These are phyloP conservation scores for Fusarium torreyae DNA, from an alignment of 2,329 filamentous ascomycete genomes.

Conservation along the genomic window DNA sequence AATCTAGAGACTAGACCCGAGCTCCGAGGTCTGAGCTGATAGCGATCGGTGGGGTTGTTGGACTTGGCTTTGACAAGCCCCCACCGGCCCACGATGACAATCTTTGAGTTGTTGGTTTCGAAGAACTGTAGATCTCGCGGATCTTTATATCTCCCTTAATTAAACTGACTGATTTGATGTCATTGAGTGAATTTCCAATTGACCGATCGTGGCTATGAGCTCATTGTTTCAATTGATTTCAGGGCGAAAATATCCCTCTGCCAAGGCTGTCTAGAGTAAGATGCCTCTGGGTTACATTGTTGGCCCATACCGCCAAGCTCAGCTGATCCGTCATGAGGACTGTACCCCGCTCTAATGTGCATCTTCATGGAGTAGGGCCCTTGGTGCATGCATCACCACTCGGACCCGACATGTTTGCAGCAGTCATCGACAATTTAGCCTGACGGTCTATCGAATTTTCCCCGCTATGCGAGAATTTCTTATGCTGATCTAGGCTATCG, in stretches of 20 bases:
- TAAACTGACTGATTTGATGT: constrained; percentile 9
- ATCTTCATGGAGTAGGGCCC: constrained; percentile 10
- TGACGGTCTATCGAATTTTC: constrained; percentile 15
- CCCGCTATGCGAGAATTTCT: constrained; percentile 10
- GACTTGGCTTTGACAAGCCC: not conserved
- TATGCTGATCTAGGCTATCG: constrained; percentile 14
- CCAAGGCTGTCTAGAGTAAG: not conserved
- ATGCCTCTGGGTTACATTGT: no score
- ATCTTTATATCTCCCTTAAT: constrained; percentile 18
- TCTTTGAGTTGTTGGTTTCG: constrained; percentile 23
- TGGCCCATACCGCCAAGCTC: constrained; percentile 1
- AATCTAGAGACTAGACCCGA: not conserved
- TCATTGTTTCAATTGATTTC: not conserved
- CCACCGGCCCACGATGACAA: not conserved
- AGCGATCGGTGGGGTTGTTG: constrained; percentile 4
- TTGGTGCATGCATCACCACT: constrained; percentile 26
- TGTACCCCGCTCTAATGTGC: constrained; percentile 32
- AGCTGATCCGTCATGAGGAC: constrained; percentile 35
- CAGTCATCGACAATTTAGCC: constrained; percentile 3
- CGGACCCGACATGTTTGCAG: constrained; percentile 9
- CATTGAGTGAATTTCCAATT: not conserved
- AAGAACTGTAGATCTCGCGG: constrained; percentile 18
- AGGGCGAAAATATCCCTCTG: not conserved
- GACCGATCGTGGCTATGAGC: not conserved
- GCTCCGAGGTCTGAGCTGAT: constrained; percentile 4